phyloP scores from a whole-genome alignment of 176 grass and related monocot genomes.

The Zea mays region DNA sequence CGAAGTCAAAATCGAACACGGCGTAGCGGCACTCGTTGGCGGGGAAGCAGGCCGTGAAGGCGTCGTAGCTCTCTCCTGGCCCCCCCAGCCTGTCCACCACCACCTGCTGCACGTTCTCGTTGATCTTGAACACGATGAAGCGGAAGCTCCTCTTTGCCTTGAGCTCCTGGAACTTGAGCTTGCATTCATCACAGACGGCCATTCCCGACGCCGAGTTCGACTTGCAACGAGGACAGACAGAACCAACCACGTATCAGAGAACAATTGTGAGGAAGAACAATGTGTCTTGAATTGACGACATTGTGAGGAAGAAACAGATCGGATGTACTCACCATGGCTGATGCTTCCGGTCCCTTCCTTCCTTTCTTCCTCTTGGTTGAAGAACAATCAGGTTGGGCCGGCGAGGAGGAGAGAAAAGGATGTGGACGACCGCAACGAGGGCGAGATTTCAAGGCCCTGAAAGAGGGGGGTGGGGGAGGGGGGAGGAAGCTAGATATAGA shows the following conservation, averaged over 20 bases:
- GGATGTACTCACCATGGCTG: slow-evolving; percentile 51
- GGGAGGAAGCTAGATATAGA: slow-evolving; percentile 46
- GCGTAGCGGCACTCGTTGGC: slow-evolving; percentile 93
- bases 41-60: slow-evolving; percentile 71
- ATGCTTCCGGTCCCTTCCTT: slow-evolving; percentile 9
- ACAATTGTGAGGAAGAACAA: too few relatives aligned
- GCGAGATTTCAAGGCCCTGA: slow-evolving; percentile 59
- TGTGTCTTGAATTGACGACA: background rate
- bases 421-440: slow-evolving; percentile 13
- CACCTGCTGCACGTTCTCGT: slow-evolving; percentile 91
- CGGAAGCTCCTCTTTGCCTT: slow-evolving; percentile 95
- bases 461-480: slow-evolving; percentile 39
- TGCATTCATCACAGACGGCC: slow-evolving; percentile 95
- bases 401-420: slow-evolving; percentile 24
- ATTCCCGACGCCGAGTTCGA: slow-evolving; percentile 97
- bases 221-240: slow-evolving; percentile 42
- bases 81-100: slow-evolving; percentile 76
- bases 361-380: slow-evolving; percentile 23
- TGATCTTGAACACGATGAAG: slow-evolving; percentile 99
- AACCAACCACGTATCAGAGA: slow-evolving; percentile 22
- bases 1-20: slow-evolving; percentile 92
- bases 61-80: slow-evolving; percentile 66
- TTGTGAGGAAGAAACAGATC: background rate
- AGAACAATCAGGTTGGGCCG: slow-evolving; percentile 8
- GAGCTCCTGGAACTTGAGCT: slow-evolving; percentile 85